Evolutionary conservation across 2,329 filamentous ascomycete genomes (phyloP), one percentile per base, ranked within the genome.

Genomic region (Rasamsonia emersonii): DNA sequence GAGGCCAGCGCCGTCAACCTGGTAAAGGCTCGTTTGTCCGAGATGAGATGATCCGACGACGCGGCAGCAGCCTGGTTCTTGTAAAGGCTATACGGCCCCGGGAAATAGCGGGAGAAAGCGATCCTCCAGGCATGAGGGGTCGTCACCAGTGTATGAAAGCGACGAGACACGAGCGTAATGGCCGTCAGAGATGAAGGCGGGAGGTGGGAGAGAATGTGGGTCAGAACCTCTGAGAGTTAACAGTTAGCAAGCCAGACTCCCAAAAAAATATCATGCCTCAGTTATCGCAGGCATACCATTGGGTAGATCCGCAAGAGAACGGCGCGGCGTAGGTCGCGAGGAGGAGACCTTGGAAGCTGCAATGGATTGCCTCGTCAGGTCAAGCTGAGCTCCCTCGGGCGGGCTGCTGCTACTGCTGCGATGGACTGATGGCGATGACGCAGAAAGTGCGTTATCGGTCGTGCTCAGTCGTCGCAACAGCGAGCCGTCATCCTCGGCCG

Each of bases 51-150:
- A 48, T 75, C 77, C 33, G 61, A 58, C 9, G 23, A 21, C 27
- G 59, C 56, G 20, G 74, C 62, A 15, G 65, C 58, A 14, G 68
- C 64, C 45, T 60, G 47, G 13, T 58, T 56, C 9, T 47, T 61
- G 51, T 24, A 62, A 54, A 78, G 51, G 4, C 70, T 69, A 49
- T 80, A 73, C 15, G 81, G 75, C 1, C 83, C 86, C 0, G 85
- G 85, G 47, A 96, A 98, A 61, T 79, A 89, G 40, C 88, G 85
- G 45, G 85, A 74, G 53, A 96, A 96, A 4, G 88, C 89, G 53
- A 86, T 83, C 41, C 86, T 78, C 89, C 89, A 96, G 5, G 86
- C 86, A 61, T 95, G 86, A 10, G 88, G 85, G 2, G 84, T 89
- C 4, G 86, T 94, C 35, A 96, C 82, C 24, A 96, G 68, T 32